Conservation (phyloP, 2,329 filamentous ascomycete species). For the Sarocladium brachiariae region DNA sequence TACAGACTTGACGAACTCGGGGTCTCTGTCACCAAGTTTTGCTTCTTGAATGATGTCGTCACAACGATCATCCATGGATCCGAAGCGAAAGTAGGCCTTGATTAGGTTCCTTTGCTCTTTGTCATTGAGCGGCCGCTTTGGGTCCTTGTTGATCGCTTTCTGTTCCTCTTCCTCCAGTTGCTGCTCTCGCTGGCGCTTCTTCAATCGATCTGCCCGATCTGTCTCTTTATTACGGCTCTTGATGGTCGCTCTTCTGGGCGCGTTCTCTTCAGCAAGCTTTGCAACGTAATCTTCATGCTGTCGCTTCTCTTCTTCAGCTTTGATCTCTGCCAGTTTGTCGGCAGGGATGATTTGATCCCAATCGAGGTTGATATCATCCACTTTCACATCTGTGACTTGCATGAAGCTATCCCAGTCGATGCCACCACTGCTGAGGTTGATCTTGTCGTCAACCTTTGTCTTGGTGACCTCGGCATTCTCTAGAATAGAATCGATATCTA, state of each 20-base stretch:
- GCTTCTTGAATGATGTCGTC: slow-evolving; percentile 86
- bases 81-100: slow-evolving; percentile 83
- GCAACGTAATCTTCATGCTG: slow-evolving; percentile 77
- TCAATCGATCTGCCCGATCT: slow-evolving; percentile 58
- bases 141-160: slow-evolving; percentile 68
- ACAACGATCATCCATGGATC: slow-evolving; percentile 78
- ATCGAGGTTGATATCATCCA: slow-evolving; percentile 70
- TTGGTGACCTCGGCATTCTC: slow-evolving; percentile 96
- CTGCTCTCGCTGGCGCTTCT: slow-evolving; percentile 60
- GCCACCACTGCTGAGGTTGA: slow-evolving; percentile 83
- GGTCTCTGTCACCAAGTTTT: slow-evolving; percentile 74
- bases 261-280: slow-evolving; percentile 76
- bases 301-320: slow-evolving; percentile 79
- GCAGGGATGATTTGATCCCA: slow-evolving; percentile 99
- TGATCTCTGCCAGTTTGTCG: slow-evolving; percentile 82
- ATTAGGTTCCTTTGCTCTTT: slow-evolving; percentile 92
- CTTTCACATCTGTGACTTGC: slow-evolving; percentile 96
- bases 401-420: slow-evolving; percentile 87
- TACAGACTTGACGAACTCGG: slow-evolving; percentile 68
- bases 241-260: slow-evolving; percentile 66
- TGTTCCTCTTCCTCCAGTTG: slow-evolving; percentile 66
- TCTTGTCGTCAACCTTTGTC: slow-evolving; percentile 89
- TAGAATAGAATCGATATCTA: slow-evolving; percentile 94
- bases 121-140: slow-evolving; percentile 80
- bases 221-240: slow-evolving; percentile 51